phyloP scores from a whole-genome alignment of 208 protist species.

The Crithidia fasciculata region DNA sequence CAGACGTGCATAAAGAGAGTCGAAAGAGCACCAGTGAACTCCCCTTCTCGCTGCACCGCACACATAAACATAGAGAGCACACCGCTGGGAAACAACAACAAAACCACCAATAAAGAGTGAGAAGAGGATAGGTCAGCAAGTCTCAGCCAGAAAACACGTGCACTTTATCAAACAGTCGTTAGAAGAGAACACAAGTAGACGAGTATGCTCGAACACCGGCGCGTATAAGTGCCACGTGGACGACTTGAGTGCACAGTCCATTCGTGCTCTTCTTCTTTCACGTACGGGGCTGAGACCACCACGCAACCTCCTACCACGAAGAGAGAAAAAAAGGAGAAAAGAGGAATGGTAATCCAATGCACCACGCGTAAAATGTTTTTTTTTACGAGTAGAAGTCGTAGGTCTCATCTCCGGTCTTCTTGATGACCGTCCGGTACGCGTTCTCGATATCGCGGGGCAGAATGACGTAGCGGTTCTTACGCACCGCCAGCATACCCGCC shows the following conservation, averaged over 20 bases:
- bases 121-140: no score
- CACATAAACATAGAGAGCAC: no score
- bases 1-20: no score
- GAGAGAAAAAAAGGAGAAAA: conserved; percentile 6
- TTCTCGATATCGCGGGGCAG: conserved; percentile 99
- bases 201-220: not conserved
- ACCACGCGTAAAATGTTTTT: not conserved
- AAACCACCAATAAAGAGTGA: no score
- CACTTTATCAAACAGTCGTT: no score
- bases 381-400: conserved; percentile 89
- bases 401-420: conserved; percentile 82
- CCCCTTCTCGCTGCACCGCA: no score
- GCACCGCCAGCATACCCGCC: conserved; percentile 99
- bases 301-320: no score
- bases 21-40: no score
- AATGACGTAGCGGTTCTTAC: conserved; percentile 99
- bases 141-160: no score
- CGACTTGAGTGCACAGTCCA: not conserved
- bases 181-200: no score
- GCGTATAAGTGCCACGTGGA: conserved; percentile 1
- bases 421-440: conserved; percentile 93
- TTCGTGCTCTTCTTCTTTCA: not conserved
- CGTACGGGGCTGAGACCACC: no score
- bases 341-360: not conserved
- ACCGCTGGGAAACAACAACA: no score